Percentiles rank a stretch among this genome's conserved stretches.
Conservation (phyloP, 495 filamentous ascomycete species). For the Aspergillus incahuasiensis region DNA sequence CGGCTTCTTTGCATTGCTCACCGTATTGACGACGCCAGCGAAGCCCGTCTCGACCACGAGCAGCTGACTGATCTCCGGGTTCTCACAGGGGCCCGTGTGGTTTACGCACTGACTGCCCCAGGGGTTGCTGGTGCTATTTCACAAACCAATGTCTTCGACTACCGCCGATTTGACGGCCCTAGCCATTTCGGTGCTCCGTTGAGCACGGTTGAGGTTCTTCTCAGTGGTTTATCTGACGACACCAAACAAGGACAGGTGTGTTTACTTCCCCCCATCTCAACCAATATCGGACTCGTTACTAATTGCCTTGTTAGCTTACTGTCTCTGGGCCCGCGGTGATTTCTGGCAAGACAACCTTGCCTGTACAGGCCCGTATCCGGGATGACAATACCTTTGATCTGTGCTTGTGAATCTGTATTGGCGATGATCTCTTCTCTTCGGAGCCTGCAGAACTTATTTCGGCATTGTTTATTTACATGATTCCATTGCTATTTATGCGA, state of each 20-base stretch:
- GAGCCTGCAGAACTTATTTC: neutral
- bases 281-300: neutral
- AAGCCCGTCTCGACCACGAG: conserved; percentile 51
- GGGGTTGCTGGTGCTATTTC: conserved; percentile 77
- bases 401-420: conserved; percentile 1
- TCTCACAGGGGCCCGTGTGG: conserved; percentile 72
- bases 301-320: conserved; percentile 25
- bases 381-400: conserved; percentile 40
- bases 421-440: neutral
- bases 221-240: conserved; percentile 56
- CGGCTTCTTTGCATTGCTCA: conserved; percentile 49
- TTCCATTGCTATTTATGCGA: conserved; percentile 1
- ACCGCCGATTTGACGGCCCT: conserved; percentile 53
- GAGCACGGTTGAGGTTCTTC: conserved; percentile 70
- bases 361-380: conserved; percentile 31
- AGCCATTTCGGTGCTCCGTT: conserved; percentile 81
- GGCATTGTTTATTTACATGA: neutral
- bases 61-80: conserved; percentile 74
- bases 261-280: neutral
- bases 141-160: conserved; percentile 86
- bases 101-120: conserved; percentile 80
- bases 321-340: conserved; percentile 40
- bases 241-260: conserved; percentile 63
- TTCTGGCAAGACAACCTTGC: conserved; percentile 25
- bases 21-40: conserved; percentile 29